Evolutionary conservation across 371 early-diverging fungal species (phyloP), one percentile per base, ranked within the genome.

Genomic region (Mortierella sp.): DNA sequence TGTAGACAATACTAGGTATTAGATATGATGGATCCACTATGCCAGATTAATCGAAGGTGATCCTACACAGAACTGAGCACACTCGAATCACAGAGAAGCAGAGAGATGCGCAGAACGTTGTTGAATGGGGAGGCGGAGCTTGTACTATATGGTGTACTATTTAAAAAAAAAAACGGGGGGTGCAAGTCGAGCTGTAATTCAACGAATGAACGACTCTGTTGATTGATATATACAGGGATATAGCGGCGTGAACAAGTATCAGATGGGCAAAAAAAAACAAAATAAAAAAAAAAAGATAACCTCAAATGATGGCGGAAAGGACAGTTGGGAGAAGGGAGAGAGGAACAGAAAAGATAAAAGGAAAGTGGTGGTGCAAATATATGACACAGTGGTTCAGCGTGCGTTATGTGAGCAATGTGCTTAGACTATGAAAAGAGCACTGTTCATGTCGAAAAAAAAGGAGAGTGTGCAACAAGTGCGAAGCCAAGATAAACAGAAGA

Each of bases 371-470:
- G 51, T n/a, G 51, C 18, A 55, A 55, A 55, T 28, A 55, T 10
- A 55, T 30, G 55, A 55, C 20, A 55, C 9, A 14, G 28, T 24
- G 24, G 54, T 18, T 54, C 26, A 14, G 68, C 32, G 39, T 61
- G 35, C 68, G 68, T 68, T 68, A 60, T 60, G 68, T 68, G 68
- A 68, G 68, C 59, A 66, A 52, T 12, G 60, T 60, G 68, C 68
- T 59, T 68, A 32, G 60, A 47, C 68, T 4, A 37, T 30, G 49
- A n/a, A 58, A 6, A 62, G 39, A 60, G 20, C 35, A 60, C 14
- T 12, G 32, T 28, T 11, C 11, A 20, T 22, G n/a, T 14, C 12
- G 22, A 32, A 35, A n/a, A n/a, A n/a, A n/a, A n/a, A n/a, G 16
- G 37, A 2, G 35, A 4, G 35, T 35, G 60, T n/a, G 12, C 24